A percentile compares a stretch with the other conserved stretches of the same genome.
Conservation (phyloP, 2,329 filamentous ascomycete species). For the Cephalotrichum gorgonifer region DNA sequence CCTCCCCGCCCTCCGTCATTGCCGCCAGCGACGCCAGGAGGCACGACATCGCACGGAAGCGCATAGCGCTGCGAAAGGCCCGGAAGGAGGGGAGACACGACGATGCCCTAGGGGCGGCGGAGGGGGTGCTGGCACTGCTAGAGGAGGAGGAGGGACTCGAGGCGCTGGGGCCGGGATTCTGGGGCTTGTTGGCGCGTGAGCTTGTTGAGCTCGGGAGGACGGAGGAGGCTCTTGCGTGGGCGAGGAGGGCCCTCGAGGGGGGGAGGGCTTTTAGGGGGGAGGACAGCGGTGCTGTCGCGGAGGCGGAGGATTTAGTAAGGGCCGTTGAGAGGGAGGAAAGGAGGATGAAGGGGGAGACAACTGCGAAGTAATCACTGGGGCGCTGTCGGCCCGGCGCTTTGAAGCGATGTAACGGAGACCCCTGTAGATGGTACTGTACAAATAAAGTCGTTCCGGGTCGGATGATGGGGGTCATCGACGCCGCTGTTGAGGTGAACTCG, state of each 20-base stretch:
- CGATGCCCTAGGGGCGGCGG: conserved; percentile 8
- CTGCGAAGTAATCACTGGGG: no score
- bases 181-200: conserved; percentile 11
- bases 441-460: no score
- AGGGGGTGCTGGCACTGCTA: conserved; percentile 10
- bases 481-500: no score
- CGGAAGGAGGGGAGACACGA: conserved; percentile 6
- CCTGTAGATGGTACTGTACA: no score
- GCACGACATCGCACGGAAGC: conserved; percentile 12
- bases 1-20: conserved; percentile 6
- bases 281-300: conserved; percentile 1
- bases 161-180: conserved; percentile 15
- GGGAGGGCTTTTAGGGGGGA: conserved; percentile 10
- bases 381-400: no score
- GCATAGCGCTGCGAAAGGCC: conserved; percentile 11
- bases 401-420: no score
- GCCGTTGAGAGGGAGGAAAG: background rate
- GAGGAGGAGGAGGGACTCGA: conserved; percentile 13
- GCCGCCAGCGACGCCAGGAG: conserved; percentile 13
- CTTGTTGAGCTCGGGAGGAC: conserved; percentile 13
- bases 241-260: conserved; percentile 10
- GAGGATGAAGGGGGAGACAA: no score
- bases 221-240: conserved; percentile 11
- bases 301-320: background rate
- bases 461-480: no score